Percentiles rank a stretch among this genome's conserved stretches.
Conservation (phyloP, 23 red algal genomes). For the Cyanidium caldarium region DNA sequence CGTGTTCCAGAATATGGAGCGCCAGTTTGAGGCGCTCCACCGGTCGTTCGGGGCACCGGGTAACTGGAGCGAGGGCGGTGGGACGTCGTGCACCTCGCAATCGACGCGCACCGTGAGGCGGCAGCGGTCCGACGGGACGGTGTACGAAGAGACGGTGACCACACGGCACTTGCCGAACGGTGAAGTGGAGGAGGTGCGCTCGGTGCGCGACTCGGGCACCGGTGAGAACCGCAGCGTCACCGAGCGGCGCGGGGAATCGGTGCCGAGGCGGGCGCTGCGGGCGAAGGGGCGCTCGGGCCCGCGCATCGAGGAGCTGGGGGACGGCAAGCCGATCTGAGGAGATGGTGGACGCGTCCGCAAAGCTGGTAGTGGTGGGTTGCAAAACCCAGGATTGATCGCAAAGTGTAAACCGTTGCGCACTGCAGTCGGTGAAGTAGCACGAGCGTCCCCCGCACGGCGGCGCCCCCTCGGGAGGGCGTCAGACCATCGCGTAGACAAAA, state of each 20-base stretch:
- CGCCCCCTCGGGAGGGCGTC: background rate
- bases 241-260: background rate
- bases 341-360: background rate
- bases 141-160: slow-evolving; percentile 4
- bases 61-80: too few species aligned
- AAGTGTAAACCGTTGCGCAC: background rate
- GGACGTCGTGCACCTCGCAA: too few species aligned
- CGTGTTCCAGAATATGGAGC: background rate
- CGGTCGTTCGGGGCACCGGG: too few species aligned
- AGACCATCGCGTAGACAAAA: background rate
- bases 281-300: background rate
- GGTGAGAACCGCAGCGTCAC: background rate
- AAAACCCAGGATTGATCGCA: background rate
- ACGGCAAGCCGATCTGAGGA: background rate
- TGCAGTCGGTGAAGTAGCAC: background rate
- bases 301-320: background rate
- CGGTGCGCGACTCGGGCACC: background rate
- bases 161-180: background rate
- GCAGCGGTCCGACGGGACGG: background rate
- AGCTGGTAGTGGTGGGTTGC: background rate
- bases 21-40: background rate
- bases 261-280: background rate
- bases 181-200: background rate
- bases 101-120: background rate
- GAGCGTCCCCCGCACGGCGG: background rate